These are phyloP conservation scores for Penicillium aurantiogriseum DNA, from an alignment of 2,329 filamentous ascomycete species.

Conservation along the genomic window DNA sequence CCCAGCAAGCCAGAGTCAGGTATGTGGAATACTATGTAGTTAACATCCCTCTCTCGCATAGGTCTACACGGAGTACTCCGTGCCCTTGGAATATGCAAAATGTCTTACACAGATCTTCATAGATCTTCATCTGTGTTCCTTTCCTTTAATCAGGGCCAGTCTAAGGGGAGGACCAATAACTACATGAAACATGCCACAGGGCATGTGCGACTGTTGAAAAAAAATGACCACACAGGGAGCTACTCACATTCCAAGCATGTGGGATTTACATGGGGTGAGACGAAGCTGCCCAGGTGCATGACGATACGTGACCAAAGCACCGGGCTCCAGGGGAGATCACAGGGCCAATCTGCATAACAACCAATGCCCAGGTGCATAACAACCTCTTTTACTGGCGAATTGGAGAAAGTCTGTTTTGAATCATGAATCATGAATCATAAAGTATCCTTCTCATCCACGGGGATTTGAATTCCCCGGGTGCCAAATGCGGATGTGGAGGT, in stretches of 20 bases:
- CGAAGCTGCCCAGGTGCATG: slow-evolving; percentile 5
- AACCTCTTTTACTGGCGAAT: background rate
- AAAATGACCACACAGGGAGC: background rate
- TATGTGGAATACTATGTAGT: background rate
- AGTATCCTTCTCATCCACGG: background rate
- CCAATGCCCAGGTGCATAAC: background rate
- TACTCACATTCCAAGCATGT: background rate
- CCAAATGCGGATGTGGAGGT: background rate
- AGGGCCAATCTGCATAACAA: background rate
- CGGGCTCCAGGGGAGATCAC: background rate
- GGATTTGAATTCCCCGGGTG: background rate
- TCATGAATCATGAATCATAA: background rate
- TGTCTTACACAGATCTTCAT: background rate
- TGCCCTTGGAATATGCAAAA: background rate
- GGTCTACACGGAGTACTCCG: background rate
- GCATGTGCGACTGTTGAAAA: background rate
- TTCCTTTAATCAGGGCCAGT: background rate
- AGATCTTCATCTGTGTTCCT: background rate
- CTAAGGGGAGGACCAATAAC: background rate
- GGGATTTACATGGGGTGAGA: background rate
- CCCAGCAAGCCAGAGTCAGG: background rate
- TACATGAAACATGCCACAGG: background rate
- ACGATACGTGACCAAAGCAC: background rate
- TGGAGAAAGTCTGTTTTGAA: background rate
- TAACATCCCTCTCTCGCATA: background rate